Evolutionary conservation across 495 filamentous ascomycete genomes (phyloP).

Genomic region (Podospora pseudoanserina): DNA sequence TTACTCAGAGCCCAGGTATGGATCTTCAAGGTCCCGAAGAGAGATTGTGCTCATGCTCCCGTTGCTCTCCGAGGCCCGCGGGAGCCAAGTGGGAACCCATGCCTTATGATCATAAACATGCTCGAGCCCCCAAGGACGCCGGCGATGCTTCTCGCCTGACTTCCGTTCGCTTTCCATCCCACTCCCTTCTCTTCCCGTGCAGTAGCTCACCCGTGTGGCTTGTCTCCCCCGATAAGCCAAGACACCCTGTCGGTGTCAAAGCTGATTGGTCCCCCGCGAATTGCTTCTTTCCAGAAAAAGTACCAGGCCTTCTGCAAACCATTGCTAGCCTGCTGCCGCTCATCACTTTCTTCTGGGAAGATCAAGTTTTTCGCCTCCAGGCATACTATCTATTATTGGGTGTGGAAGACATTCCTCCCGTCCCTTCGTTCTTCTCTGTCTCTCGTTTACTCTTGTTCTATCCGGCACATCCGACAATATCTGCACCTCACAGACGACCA

Average conservation of each 20-base stretch:
- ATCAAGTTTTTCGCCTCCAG: conserved; percentile 4
- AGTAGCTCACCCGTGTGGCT: neutral
- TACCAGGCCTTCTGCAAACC: conserved; percentile 1
- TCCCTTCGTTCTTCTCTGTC: conserved; percentile 4
- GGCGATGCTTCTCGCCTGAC: neutral
- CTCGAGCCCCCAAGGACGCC: neutral
- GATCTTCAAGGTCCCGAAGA: neutral
- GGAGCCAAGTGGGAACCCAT: neutral
- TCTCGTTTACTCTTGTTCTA: neutral
- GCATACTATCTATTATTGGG: neutral
- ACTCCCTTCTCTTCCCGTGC: neutral
- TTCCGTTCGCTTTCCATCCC: neutral
- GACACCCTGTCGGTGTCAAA: conserved; percentile 3
- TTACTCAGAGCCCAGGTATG: neutral
- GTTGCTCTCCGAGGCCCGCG: neutral
- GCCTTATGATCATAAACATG: neutral
- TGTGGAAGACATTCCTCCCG: neutral
- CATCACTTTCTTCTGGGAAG: neutral
- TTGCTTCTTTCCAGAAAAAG: conserved; percentile 13
- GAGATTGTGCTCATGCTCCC: neutral
- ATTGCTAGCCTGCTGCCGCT: conserved; percentile 7
- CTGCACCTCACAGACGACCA: neutral
- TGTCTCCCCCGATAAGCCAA: neutral
- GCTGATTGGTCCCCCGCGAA: conserved; percentile 9
- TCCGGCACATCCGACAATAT: neutral